Evolutionary conservation across 768 basidiomycete species (phyloP), one percentile per base, ranked within the genome.

Genomic region (Rubroboletus satanas): DNA sequence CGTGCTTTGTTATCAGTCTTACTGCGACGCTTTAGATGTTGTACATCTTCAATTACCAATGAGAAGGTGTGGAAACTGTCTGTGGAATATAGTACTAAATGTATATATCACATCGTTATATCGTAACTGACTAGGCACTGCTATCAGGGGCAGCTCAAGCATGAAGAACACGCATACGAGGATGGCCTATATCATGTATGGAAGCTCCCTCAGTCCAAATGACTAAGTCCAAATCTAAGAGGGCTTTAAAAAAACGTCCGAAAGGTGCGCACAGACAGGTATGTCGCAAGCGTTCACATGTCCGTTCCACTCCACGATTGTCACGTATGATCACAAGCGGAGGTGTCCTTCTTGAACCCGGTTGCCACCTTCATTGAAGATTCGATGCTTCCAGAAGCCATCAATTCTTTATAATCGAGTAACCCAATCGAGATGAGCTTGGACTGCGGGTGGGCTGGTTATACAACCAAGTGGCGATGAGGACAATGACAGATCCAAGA

Each of bases 401-500:
- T 61, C 52, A 60, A 4, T 52, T 62, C 49, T 71, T 71, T 46
- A 63, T 58, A 11, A 65, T 62, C 33, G 64, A 58, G 59, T 71
- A 73, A 35, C 61, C 57, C 11, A 63, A 38, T 38, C 70, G 64
- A 39, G 66, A 62, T 5, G 68, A 29, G 68, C 49, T 72, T 65
- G 51, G 75, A 68, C 39, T 76, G 23, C 69, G 71, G 49, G 38
- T 61, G 21, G 70, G 90, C 57, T 87, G 84, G 68, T 95, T 96
- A 75, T 97, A 98, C 56, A 95, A 75, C 85, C 89, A 94, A 2
- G 95, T 98, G 14, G 93, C 88, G 54, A 83, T 79, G 39, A 98
- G 82, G 45, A 98, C 96, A 61, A 91, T 79, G 35, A 79, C 76
- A 0, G 90, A 87, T 36, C 95, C 95, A 41, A 94, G 76, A 60